These are phyloP conservation scores for Prillingera fragicola DNA, from an alignment of 1,284 basidiomycete species.

Conservation along the genomic window DNA sequence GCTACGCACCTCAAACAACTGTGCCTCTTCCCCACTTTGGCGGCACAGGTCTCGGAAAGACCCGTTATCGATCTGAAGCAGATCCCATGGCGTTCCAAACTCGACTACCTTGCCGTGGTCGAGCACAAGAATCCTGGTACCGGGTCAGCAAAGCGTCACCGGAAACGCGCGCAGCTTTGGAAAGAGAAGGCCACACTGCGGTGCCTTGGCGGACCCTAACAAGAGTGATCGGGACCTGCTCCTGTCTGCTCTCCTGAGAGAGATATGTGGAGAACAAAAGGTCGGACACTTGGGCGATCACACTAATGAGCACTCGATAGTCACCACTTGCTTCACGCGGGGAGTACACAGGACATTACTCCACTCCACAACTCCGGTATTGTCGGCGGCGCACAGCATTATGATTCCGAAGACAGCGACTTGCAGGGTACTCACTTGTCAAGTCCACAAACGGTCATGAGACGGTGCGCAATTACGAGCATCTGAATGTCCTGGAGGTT, in stretches of 20 bases:
- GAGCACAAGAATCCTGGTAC: constrained; percentile 51
- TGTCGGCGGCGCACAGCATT: background rate
- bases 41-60: constrained; percentile 47
- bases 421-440: constrained; percentile 43
- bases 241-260: too few relatives aligned
- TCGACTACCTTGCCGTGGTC: constrained; percentile 51
- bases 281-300: too few relatives aligned
- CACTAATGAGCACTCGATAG: too few relatives aligned
- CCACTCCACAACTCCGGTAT: too few relatives aligned
- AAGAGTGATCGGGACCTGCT: too few relatives aligned
- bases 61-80: constrained; percentile 46
- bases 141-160: too few relatives aligned
- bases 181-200: background rate
- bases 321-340: too few relatives aligned
- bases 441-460: constrained; percentile 51
- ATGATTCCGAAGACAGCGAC: background rate
- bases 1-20: constrained; percentile 37
- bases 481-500: constrained; percentile 47
- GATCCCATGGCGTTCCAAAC: constrained; percentile 50
- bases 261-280: too few relatives aligned
- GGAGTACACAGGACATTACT: too few relatives aligned
- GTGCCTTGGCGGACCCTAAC: too few relatives aligned
- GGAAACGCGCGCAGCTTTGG: too few relatives aligned
- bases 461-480: constrained; percentile 51
- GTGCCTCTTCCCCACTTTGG: constrained; percentile 47